A percentile compares a stretch with the other conserved stretches of the same genome.
Evolutionary conservation across 176 grass and related monocot genomes (phyloP).

Genomic region (Raddia distichophylla): DNA sequence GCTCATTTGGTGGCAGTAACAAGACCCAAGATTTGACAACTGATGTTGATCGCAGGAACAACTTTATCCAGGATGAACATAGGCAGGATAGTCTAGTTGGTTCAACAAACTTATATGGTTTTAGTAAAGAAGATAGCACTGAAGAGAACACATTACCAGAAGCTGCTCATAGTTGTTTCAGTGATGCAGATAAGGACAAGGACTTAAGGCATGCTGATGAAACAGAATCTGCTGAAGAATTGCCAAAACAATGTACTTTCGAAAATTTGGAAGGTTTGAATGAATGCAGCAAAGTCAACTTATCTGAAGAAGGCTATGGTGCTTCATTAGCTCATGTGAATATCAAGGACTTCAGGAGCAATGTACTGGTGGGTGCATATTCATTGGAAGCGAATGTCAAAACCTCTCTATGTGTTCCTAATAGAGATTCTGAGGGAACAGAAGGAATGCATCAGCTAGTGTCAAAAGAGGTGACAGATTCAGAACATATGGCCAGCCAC

Average conservation of each 20-base stretch:
- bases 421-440: slow-evolving; percentile 31
- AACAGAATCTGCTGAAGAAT: slow-evolving; percentile 28
- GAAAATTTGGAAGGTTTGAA: slow-evolving; percentile 26
- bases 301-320: neutral
- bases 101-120: slow-evolving; percentile 20
- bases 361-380: neutral
- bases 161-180: slow-evolving; percentile 30
- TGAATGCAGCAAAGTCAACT: neutral
- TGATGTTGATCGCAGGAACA: slow-evolving; percentile 31
- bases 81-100: neutral
- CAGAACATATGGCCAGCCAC: slow-evolving; percentile 22
- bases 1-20: slow-evolving; percentile 13
- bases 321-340: slow-evolving; percentile 34
- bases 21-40: slow-evolving; percentile 30
- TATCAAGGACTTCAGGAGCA: neutral
- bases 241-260: slow-evolving; percentile 1
- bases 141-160: neutral
- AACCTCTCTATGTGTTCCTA: neutral
- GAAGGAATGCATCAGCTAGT: slow-evolving; percentile 10
- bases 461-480: slow-evolving; percentile 23
- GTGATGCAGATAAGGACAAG: slow-evolving; percentile 10
- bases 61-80: slow-evolving; percentile 41
- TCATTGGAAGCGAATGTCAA: neutral
- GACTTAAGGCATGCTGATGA: slow-evolving; percentile 14
- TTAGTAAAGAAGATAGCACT: neutral